These are phyloP conservation scores for Climacium dendroides DNA, from an alignment of 225 moss, liverwort and hornwort genomes.

Conservation along the genomic window DNA sequence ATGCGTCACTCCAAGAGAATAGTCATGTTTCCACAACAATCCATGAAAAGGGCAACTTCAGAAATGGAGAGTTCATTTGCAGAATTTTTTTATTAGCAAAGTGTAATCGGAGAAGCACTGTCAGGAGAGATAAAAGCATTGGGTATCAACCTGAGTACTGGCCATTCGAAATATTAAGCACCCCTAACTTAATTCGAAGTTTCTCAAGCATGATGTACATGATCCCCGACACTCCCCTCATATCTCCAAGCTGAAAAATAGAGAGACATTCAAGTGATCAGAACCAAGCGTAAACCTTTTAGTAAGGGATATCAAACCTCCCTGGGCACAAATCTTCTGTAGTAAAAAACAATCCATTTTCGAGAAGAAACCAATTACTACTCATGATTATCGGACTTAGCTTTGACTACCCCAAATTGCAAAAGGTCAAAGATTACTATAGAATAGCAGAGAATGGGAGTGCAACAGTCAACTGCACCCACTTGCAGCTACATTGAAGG, in stretches of 20 bases:
- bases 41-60: background rate
- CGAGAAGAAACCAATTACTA: background rate
- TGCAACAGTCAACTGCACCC: background rate
- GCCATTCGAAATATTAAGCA: constrained; percentile 12
- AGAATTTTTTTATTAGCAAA: background rate
- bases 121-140: background rate
- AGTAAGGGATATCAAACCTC: background rate
- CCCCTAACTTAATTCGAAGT: constrained; percentile 11
- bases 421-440: background rate
- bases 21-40: background rate
- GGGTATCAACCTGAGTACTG: background rate
- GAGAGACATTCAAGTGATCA: background rate
- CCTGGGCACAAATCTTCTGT: background rate
- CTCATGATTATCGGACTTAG: no score
- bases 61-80: background rate
- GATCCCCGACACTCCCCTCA: background rate
- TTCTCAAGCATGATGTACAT: background rate
- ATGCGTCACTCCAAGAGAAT: background rate
- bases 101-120: background rate
- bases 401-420: background rate
- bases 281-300: background rate
- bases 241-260: constrained; percentile 1
- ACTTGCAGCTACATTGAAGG: background rate
- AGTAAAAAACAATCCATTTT: no score
- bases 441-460: background rate